Evolutionary conservation across 2,329 filamentous ascomycete genomes (phyloP).

Genomic region (Phyllosticta paracitricarpa): DNA sequence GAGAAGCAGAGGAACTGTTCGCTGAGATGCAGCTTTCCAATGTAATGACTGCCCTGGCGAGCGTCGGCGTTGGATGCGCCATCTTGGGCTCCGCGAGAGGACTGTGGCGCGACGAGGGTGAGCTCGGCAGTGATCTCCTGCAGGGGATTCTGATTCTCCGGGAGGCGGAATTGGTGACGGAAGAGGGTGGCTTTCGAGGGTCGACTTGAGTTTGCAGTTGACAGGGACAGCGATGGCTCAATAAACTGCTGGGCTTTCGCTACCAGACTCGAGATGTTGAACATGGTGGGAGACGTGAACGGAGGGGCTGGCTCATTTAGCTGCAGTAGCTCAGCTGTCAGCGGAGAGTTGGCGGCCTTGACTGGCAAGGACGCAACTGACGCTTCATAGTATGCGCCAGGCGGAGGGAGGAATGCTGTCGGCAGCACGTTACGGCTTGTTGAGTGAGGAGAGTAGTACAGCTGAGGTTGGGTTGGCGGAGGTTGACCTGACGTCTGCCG

Average conservation of each 20-base stretch:
- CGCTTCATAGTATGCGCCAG: conserved; percentile 11
- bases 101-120: conserved; percentile 63
- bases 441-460: conserved; percentile 4
- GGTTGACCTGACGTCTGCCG: not conserved
- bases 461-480: conserved; percentile 3
- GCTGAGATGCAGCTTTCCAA: conserved; percentile 84
- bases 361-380: conserved; percentile 2
- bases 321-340: conserved; percentile 7
- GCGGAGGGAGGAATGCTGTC: not conserved
- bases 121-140: conserved; percentile 96
- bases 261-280: conserved; percentile 65
- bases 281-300: conserved; percentile 20
- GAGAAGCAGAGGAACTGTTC: conserved; percentile 96
- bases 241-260: conserved; percentile 94
- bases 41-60: conserved; percentile 75
- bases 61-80: conserved; percentile 54
- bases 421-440: not conserved
- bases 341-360: not conserved
- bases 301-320: conserved; percentile 11
- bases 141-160: conserved; percentile 80
- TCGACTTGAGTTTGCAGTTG: conserved; percentile 64
- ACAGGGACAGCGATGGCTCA: conserved; percentile 68
- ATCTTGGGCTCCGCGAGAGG: conserved; percentile 33
- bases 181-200: conserved; percentile 89
- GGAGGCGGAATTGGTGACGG: conserved; percentile 91